Conservation (phyloP, 345 rosid genomes). For the Heritiera littoralis region DNA sequence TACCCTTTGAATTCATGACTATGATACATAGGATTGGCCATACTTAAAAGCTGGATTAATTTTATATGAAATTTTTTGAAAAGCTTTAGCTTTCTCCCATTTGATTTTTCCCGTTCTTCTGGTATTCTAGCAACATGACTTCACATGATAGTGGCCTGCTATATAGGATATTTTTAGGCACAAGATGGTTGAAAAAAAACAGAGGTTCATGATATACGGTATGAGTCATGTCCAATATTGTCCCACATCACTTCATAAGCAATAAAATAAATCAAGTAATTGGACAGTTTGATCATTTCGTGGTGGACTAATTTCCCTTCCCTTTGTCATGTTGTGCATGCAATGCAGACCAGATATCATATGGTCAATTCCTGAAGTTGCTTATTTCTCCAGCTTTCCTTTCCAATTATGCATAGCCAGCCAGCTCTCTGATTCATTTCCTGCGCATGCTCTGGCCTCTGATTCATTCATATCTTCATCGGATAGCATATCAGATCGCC, state of each 20-base stretch:
- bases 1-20: not conserved
- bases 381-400: not conserved
- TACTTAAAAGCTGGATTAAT: not conserved
- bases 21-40: not conserved
- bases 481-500: not conserved
- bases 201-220: not conserved
- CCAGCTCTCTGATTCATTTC: not conserved
- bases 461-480: slow-evolving; percentile 12
- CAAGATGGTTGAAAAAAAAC: not conserved
- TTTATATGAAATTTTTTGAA: not conserved
- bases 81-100: not conserved
- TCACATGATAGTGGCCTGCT: not conserved
- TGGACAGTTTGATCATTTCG: not conserved
- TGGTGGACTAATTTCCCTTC: not conserved
- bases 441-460: not conserved
- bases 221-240: not conserved
- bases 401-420: not conserved
- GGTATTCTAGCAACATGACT: not conserved
- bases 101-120: not conserved
- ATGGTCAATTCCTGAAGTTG: not conserved
- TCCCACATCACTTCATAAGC: slow-evolving; percentile 3
- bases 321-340: slow-evolving; percentile 1
- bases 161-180: slow-evolving; percentile 22
- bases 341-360: not conserved
- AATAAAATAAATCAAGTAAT: not conserved